Evolutionary conservation across 768 basidiomycete genomes (phyloP).

Genomic region (Vararia minispora): DNA sequence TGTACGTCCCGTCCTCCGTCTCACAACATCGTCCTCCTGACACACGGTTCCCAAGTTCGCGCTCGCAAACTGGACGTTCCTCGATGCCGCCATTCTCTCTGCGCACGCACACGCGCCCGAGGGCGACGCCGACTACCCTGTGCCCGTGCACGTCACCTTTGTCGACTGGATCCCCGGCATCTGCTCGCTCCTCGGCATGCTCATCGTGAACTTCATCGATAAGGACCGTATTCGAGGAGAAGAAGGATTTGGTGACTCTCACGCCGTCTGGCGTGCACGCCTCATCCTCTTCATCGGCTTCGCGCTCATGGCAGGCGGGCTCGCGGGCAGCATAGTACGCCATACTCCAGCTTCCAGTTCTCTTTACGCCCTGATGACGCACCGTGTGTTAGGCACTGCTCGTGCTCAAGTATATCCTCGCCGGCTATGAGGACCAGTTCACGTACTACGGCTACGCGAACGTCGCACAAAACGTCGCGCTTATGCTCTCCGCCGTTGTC

Average conservation of each 20-base stretch:
- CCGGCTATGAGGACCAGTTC: slow-evolving; percentile 61
- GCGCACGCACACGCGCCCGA: slow-evolving; percentile 73
- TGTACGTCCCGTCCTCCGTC: slow-evolving; percentile 39
- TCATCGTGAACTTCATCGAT: slow-evolving; percentile 90
- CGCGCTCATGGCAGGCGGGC: slow-evolving; percentile 92
- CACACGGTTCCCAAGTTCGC: slow-evolving; percentile 54
- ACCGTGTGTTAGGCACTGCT: slow-evolving; percentile 54
- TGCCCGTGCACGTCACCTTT: slow-evolving; percentile 77
- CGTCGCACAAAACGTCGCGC: slow-evolving; percentile 83
- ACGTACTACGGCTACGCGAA: slow-evolving; percentile 91
- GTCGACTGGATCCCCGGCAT: slow-evolving; percentile 98
- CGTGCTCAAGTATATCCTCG: slow-evolving; percentile 82
- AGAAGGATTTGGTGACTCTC: slow-evolving; percentile 68
- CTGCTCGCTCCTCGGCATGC: slow-evolving; percentile 83
- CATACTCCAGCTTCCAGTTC: neutral
- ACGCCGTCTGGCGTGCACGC: slow-evolving; percentile 85
- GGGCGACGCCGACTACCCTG: slow-evolving; percentile 54
- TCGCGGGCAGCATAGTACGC: slow-evolving; percentile 94
- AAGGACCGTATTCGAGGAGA: slow-evolving; percentile 80
- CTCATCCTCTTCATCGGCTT: slow-evolving; percentile 91
- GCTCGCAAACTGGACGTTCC: slow-evolving; percentile 88
- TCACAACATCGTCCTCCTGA: slow-evolving; percentile 1
- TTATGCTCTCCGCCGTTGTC: slow-evolving; percentile 78
- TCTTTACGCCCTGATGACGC: neutral
- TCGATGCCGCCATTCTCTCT: slow-evolving; percentile 88